phyloP scores from a whole-genome alignment of 2,329 filamentous ascomycete species.

The Dactylonectria estremocensis region DNA sequence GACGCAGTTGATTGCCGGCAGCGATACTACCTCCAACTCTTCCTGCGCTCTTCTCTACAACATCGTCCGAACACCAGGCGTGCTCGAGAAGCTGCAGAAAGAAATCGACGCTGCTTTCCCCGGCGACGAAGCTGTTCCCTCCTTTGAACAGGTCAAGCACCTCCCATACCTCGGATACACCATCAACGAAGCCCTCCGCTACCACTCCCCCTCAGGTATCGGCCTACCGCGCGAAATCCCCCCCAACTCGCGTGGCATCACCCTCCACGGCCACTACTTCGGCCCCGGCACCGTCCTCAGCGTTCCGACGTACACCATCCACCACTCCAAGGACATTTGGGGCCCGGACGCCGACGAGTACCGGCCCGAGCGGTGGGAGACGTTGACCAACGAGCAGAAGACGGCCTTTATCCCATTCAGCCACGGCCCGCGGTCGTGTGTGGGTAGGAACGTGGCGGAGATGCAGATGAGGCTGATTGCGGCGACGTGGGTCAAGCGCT shows the following conservation, averaged over 20 bases:
- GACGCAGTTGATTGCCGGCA: slow-evolving; percentile 88
- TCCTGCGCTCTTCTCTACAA: slow-evolving; percentile 89
- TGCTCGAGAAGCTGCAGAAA: slow-evolving; percentile 78
- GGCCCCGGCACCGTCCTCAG: slow-evolving; percentile 83
- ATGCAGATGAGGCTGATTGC: slow-evolving; percentile 89
- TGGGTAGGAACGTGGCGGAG: slow-evolving; percentile 87
- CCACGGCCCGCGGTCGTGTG: slow-evolving; percentile 77
- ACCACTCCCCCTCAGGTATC: slow-evolving; percentile 88
- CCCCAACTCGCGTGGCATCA: slow-evolving; percentile 71
- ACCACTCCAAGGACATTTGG: slow-evolving; percentile 83
- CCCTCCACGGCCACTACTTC: slow-evolving; percentile 79
- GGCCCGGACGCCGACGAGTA: slow-evolving; percentile 81
- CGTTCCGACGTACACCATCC: slow-evolving; percentile 87
- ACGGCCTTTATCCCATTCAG: slow-evolving; percentile 84
- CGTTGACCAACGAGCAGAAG: slow-evolving; percentile 76
- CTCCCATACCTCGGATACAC: slow-evolving; percentile 83
- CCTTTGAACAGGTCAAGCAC: slow-evolving; percentile 80
- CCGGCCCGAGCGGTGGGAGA: slow-evolving; percentile 81
- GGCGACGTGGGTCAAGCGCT: slow-evolving; percentile 73
- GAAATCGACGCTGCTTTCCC: slow-evolving; percentile 82
- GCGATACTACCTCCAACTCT: slow-evolving; percentile 84
- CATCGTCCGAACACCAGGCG: slow-evolving; percentile 77
- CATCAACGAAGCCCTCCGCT: slow-evolving; percentile 87
- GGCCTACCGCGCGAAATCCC: slow-evolving; percentile 86
- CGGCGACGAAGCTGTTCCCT: slow-evolving; percentile 73